Percentiles rank a stretch among this genome's conserved stretches.
Conservation (phyloP, 768 basidiomycete species). For the Russula earlei region DNA sequence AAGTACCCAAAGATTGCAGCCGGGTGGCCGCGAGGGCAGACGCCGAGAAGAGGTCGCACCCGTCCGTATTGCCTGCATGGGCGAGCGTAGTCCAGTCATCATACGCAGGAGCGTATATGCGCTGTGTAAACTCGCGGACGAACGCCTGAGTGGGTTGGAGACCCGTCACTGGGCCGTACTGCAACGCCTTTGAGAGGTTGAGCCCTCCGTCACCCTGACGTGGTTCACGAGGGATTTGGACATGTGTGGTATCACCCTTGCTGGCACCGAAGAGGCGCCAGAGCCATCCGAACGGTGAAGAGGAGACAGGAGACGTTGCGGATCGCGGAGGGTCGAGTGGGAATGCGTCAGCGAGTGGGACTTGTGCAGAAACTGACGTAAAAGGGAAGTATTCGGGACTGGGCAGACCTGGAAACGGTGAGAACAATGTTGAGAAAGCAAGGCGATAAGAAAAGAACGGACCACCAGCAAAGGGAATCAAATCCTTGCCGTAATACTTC, state of each 20-base stretch:
- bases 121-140: constrained; percentile 45
- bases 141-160: constrained; percentile 47
- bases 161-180: constrained; percentile 53
- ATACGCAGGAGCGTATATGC: constrained; percentile 51
- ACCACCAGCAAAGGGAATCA: constrained; percentile 66
- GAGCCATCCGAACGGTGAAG: constrained; percentile 43
- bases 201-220: constrained; percentile 34
- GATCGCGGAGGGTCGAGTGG: constrained; percentile 27
- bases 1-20: neutral
- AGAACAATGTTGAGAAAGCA: no score
- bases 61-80: constrained; percentile 66
- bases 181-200: constrained; percentile 56
- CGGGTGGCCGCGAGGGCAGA: neutral
- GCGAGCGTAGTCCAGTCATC: constrained; percentile 47
- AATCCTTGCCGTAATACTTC: constrained; percentile 47
- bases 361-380: constrained; percentile 46
- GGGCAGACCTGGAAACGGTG: constrained; percentile 42
- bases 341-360: constrained; percentile 42
- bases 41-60: constrained; percentile 20
- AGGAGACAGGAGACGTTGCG: constrained; percentile 19
- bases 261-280: constrained; percentile 42
- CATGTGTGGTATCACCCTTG: constrained; percentile 35
- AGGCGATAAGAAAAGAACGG: constrained; percentile 19
- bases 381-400: constrained; percentile 64
- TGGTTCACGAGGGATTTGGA: constrained; percentile 57